Conservation (phyloP, 139 green algal species). For the Picochlorum sp. region DNA sequence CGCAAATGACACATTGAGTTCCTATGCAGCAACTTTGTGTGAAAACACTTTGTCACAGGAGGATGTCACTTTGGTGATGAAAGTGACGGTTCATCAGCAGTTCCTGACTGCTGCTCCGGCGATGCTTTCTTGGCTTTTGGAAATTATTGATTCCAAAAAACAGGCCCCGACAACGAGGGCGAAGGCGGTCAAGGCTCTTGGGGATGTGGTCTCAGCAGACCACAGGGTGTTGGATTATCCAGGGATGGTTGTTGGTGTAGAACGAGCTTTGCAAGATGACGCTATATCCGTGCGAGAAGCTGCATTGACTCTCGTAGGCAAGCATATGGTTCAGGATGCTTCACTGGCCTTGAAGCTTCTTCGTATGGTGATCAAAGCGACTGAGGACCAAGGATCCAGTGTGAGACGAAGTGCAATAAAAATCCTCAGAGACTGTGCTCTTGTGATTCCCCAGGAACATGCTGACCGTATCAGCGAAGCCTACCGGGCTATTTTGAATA, state of each 20-base stretch:
- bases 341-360: slow-evolving; percentile 67
- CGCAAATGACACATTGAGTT: too few species aligned
- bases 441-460: slow-evolving; percentile 19
- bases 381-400: slow-evolving; percentile 53
- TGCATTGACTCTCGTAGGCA: slow-evolving; percentile 70
- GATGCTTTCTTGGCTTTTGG: slow-evolving; percentile 42
- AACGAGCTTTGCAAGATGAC: slow-evolving; percentile 60
- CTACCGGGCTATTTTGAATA: slow-evolving; percentile 46
- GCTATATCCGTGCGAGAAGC: slow-evolving; percentile 76
- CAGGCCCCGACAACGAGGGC: slow-evolving; percentile 31
- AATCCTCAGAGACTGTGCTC: slow-evolving; percentile 73
- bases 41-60: slow-evolving; percentile 6
- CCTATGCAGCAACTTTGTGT: not conserved
- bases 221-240: slow-evolving; percentile 34
- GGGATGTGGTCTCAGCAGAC: slow-evolving; percentile 50
- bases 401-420: slow-evolving; percentile 76
- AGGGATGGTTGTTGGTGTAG: slow-evolving; percentile 47
- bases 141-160: slow-evolving; percentile 18
- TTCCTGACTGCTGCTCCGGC: slow-evolving; percentile 26
- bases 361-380: slow-evolving; percentile 43
- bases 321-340: slow-evolving; percentile 41
- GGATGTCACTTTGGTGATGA: slow-evolving; percentile 22
- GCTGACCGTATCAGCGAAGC: slow-evolving; percentile 48
- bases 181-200: slow-evolving; percentile 60
- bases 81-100: slow-evolving; percentile 24